Evolutionary conservation across 2,329 filamentous ascomycete species (phyloP).

Genomic region (Paecilomyces sp.): DNA sequence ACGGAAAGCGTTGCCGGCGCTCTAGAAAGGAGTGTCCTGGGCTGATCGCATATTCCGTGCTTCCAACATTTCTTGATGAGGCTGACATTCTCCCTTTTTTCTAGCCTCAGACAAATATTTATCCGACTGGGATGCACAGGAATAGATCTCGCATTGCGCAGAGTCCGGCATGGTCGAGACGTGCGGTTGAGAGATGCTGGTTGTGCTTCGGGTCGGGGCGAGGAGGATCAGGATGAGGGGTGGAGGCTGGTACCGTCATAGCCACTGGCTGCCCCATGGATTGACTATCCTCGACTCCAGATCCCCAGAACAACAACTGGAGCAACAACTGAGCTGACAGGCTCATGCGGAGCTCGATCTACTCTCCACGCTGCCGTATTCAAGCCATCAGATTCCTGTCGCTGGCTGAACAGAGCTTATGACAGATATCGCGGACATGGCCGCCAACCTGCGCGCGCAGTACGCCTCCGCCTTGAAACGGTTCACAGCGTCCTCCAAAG

Average conservation of each 20-base stretch:
- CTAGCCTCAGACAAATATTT: neutral
- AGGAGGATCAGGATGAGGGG: neutral
- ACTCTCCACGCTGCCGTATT: neutral
- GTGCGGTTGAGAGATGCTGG: neutral
- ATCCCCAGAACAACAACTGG: neutral
- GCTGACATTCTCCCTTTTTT: neutral
- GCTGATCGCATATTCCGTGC: neutral
- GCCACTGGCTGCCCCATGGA: neutral
- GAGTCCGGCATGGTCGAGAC: too few relatives aligned
- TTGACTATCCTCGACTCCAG: neutral
- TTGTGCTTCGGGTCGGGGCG: neutral
- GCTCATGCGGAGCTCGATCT: neutral
- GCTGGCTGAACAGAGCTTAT: neutral
- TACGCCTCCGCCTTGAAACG: conserved; percentile 35
- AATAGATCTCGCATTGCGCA: neutral
- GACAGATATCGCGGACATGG: conserved; percentile 6
- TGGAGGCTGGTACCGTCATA: neutral
- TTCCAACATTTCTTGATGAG: neutral
- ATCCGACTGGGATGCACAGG: neutral
- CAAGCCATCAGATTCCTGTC: neutral
- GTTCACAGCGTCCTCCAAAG: conserved; percentile 33
- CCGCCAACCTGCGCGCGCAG: conserved; percentile 22
- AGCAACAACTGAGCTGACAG: neutral
- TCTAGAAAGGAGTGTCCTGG: neutral
- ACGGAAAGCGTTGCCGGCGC: neutral